A percentile compares a stretch with the other conserved stretches of the same genome.
Evolutionary conservation across 345 rosid species (phyloP).

Genomic region (Populus nigra): DNA sequence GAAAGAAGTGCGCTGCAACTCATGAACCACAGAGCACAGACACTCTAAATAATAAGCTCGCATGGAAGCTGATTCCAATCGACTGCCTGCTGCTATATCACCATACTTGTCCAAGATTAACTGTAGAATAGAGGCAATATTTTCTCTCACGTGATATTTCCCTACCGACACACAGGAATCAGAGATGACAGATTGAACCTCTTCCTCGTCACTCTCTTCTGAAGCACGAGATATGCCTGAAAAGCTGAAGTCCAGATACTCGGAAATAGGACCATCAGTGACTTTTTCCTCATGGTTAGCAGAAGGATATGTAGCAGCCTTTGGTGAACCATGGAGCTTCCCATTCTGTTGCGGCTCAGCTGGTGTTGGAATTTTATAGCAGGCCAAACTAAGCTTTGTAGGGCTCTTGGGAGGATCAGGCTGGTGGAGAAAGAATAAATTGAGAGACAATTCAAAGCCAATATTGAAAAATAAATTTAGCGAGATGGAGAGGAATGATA

Average conservation of each 20-base stretch:
- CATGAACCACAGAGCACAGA: constrained; percentile 65
- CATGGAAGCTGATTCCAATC: constrained; percentile 62
- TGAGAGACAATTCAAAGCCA: background rate
- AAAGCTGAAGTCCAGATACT: constrained; percentile 41
- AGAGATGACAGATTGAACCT: constrained; percentile 52
- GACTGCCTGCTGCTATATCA: constrained; percentile 73
- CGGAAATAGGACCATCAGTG: constrained; percentile 7
- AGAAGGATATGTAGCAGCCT: constrained; percentile 13
- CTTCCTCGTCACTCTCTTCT: constrained; percentile 49
- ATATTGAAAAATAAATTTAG: background rate
- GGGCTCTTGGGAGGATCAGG: constrained; percentile 24
- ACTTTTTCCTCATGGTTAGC: constrained; percentile 17
- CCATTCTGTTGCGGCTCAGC: constrained; percentile 24
- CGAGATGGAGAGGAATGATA: background rate
- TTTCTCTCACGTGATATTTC: constrained; percentile 62
- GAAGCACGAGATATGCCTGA: constrained; percentile 35
- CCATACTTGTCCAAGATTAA: constrained; percentile 63
- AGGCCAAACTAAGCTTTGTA: constrained; percentile 18
- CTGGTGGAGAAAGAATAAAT: constrained; percentile 16
- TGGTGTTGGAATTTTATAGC: constrained; percentile 17
- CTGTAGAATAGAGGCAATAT: constrained; percentile 49
- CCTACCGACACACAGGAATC: constrained; percentile 69
- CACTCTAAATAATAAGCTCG: constrained; percentile 70
- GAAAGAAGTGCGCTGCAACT: constrained; percentile 55
- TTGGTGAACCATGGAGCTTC: constrained; percentile 18